phyloP scores from a whole-genome alignment of 2,329 filamentous ascomycete genomes.

The Zymoseptoria pseudotritici region DNA sequence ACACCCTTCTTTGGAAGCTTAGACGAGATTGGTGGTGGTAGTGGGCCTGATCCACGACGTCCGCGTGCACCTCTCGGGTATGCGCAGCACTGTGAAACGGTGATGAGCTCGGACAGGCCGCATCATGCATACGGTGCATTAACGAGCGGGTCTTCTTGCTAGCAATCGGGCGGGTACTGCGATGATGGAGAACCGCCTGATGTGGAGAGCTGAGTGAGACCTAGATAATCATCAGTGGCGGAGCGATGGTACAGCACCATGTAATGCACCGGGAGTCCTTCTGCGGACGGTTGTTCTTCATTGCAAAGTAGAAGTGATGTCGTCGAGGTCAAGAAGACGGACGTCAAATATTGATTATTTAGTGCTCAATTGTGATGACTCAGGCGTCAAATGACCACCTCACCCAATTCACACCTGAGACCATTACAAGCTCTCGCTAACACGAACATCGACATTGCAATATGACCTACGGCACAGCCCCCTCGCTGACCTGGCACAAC shows the following conservation, averaged over 20 bases:
- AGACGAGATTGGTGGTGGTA: not conserved
- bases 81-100: not conserved
- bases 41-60: not conserved
- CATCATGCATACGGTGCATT: not conserved
- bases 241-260: not conserved
- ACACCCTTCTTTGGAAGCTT: not conserved
- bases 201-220: not conserved
- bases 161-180: not conserved
- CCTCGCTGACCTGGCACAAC: not conserved
- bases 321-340: not conserved
- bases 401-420: not conserved
- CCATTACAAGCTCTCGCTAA: not conserved
- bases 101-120: not conserved
- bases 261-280: not conserved
- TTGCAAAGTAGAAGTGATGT: not conserved
- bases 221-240: not conserved
- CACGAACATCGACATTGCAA: not conserved
- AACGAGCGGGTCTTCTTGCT: not conserved
- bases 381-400: not conserved
- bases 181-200: not conserved
- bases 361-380: not conserved
- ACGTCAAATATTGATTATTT: not conserved
- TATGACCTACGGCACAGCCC: not conserved
- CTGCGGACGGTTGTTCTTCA: not conserved
- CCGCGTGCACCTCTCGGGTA: not conserved